Percentiles rank a stretch among this genome's conserved stretches.
phyloP scores from a whole-genome alignment of 768 basidiomycete species.

The Podaxis sp. region DNA sequence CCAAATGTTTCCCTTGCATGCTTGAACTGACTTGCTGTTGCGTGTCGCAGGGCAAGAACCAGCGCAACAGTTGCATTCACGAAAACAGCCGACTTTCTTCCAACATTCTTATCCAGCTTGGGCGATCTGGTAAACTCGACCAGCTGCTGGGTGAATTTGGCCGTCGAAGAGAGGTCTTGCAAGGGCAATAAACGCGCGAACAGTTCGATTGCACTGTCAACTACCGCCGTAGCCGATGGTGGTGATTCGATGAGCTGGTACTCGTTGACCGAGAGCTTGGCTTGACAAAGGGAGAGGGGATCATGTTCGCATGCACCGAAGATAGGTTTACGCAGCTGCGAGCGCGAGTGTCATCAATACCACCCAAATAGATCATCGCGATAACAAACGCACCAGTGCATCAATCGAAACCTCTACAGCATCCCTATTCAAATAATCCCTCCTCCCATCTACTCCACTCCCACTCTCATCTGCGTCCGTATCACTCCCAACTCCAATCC shows the following conservation, averaged over 20 bases:
- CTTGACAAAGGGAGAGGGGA: conserved; percentile 66
- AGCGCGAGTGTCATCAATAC: neutral
- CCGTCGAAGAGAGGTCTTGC: conserved; percentile 65
- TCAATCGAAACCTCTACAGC: conserved; percentile 80
- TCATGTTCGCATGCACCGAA: conserved; percentile 88
- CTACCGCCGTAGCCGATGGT: conserved; percentile 77
- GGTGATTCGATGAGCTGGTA: conserved; percentile 59
- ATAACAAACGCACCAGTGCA: conserved; percentile 54
- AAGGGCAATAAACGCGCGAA: conserved; percentile 78
- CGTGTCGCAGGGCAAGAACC: conserved; percentile 63
- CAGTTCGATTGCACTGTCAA: conserved; percentile 87
- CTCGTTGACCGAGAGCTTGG: conserved; percentile 41
- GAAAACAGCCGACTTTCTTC: conserved; percentile 79
- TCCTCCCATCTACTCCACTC: conserved; percentile 30
- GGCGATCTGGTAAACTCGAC: conserved; percentile 67
- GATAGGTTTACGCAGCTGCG: conserved; percentile 72
- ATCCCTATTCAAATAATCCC: conserved; percentile 70
- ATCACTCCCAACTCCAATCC: conserved; percentile 27
- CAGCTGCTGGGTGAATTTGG: conserved; percentile 56
- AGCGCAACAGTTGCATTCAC: conserved; percentile 81
- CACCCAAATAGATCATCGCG: conserved; percentile 10
- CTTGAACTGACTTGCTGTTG: conserved; percentile 50
- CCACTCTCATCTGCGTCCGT: conserved; percentile 28
- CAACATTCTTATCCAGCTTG: conserved; percentile 85
- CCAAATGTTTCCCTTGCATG: conserved; percentile 70